Evolutionary conservation across 805 yeast species (phyloP).

Genomic region (Maudiozyma serrabonitensis): DNA sequence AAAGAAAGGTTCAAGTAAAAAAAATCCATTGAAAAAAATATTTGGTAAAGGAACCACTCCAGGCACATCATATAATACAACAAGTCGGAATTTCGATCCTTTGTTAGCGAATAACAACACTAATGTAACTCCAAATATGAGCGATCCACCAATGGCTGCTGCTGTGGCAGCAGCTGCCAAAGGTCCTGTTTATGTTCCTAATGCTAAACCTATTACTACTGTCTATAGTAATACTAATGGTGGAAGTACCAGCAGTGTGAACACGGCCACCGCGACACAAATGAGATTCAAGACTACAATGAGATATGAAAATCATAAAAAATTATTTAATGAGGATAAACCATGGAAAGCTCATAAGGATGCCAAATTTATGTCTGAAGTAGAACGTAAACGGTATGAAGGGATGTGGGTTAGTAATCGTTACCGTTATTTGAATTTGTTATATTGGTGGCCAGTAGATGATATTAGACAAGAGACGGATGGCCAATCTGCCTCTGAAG

Average conservation of each 20-base stretch:
- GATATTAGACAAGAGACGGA: conserved; percentile 1
- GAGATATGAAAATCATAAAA: conserved; percentile 13
- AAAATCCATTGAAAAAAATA: conserved; percentile 1
- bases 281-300: conserved; percentile 22
- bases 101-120: neutral
- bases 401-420: conserved; percentile 90
- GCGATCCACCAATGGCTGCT: neutral
- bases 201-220: neutral
- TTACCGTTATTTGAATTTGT: conserved; percentile 45
- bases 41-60: neutral
- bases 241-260: neutral
- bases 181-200: neutral
- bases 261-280: neutral
- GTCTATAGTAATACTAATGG: neutral
- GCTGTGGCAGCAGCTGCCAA: neutral
- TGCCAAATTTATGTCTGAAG: conserved; percentile 41
- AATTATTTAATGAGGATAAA: conserved; percentile 66
- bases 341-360: conserved; percentile 88
- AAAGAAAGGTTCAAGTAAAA: neutral
- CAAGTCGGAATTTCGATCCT: neutral
- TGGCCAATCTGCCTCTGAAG: neutral
- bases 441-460: conserved; percentile 24
- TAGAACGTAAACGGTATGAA: conserved; percentile 81
- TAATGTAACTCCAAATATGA: neutral
- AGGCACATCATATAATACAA: neutral